Evolutionary conservation across 805 yeast genomes (phyloP).

Genomic region (Teunomyces cretensis): DNA sequence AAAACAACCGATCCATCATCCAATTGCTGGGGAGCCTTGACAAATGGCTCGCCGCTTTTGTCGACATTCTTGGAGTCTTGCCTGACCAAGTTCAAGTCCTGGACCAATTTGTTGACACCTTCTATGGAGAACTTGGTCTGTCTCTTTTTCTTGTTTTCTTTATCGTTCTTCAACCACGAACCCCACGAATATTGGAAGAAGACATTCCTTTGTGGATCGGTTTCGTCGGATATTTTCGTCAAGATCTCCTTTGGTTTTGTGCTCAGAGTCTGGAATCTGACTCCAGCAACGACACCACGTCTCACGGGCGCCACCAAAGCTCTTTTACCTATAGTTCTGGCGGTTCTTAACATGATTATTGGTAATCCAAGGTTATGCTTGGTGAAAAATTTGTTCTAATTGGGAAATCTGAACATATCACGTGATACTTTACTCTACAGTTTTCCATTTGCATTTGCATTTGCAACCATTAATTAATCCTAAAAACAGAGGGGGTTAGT

Average conservation of each 20-base stretch:
- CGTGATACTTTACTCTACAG: too few species aligned
- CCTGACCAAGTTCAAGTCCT: conserved; percentile 42
- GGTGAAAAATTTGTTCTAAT: conserved; percentile 1
- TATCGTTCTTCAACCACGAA: conserved; percentile 84
- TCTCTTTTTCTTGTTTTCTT: conserved; percentile 69
- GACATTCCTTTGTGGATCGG: conserved; percentile 65
- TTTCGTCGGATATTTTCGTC: conserved; percentile 58
- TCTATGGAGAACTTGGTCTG: conserved; percentile 77
- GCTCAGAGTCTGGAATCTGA: not conserved
- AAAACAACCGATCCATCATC: conserved; percentile 44
- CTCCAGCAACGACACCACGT: not conserved
- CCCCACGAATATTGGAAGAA: conserved; percentile 95
- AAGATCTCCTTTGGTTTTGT: conserved; percentile 36
- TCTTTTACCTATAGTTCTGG: not conserved
- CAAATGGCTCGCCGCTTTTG: conserved; percentile 18
- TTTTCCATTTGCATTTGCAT: not conserved
- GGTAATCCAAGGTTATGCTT: not conserved
- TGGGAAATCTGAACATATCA: not conserved
- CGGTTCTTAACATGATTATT: conserved; percentile 3
- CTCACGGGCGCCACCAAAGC: not conserved
- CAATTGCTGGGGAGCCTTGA: conserved; percentile 38
- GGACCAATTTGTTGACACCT: conserved; percentile 62
- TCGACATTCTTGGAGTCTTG: conserved; percentile 24
- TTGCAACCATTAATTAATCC: not conserved
- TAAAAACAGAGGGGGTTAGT: not conserved